phyloP scores from a whole-genome alignment of 495 filamentous ascomycete genomes.

The Hypoxylon cercidicola region DNA sequence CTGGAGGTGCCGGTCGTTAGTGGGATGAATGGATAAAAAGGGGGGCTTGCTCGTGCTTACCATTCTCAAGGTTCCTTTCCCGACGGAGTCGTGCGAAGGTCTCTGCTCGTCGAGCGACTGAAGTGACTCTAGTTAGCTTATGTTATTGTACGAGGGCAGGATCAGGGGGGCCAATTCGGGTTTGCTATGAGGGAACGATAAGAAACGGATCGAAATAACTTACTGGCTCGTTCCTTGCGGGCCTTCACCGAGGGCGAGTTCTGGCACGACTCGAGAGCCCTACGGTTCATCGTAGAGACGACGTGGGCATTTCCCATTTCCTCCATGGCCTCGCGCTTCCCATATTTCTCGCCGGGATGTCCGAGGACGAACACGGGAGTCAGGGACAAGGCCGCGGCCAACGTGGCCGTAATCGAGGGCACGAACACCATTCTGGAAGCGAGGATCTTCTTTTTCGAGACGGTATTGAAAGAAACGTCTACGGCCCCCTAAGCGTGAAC shows the following conservation, averaged over 20 bases:
- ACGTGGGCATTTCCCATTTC: constrained; percentile 42
- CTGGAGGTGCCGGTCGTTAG: constrained; percentile 27
- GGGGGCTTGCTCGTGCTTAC: constrained; percentile 20
- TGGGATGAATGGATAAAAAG: not conserved
- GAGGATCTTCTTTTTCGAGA: constrained; percentile 10
- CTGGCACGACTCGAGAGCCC: constrained; percentile 43
- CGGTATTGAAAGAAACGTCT: constrained; percentile 10
- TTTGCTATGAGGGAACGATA: not conserved
- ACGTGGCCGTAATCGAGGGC: constrained; percentile 30
- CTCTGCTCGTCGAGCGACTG: constrained; percentile 42
- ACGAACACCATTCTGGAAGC: constrained; percentile 39
- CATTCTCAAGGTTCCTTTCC: constrained; percentile 34
- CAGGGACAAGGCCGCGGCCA: constrained; percentile 38
- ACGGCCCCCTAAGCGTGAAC: not conserved
- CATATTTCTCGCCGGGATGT: constrained; percentile 43
- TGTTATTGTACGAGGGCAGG: not conserved
- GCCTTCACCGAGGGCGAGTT: constrained; percentile 42
- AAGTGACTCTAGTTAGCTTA: constrained; percentile 3
- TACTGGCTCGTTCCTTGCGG: constrained; percentile 44
- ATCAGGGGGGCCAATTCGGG: not conserved
- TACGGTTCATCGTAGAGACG: constrained; percentile 43
- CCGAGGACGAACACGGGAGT: constrained; percentile 27
- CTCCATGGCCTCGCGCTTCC: constrained; percentile 36
- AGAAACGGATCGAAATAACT: not conserved
- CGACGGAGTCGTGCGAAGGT: constrained; percentile 43